These are phyloP conservation scores for Solanum chaucha DNA, from an alignment of 257 asterid genomes.

Conservation along the genomic window DNA sequence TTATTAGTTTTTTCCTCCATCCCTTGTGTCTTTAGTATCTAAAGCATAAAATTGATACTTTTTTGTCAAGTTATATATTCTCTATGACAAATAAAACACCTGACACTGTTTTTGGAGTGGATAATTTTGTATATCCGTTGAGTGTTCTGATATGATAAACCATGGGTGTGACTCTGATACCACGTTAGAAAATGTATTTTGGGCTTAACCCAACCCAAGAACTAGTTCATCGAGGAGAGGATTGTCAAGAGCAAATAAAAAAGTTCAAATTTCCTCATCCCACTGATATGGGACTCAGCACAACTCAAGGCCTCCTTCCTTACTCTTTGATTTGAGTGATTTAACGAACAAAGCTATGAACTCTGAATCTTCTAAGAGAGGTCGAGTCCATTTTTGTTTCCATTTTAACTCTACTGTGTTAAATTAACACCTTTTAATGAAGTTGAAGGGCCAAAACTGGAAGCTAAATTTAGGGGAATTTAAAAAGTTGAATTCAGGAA, in stretches of 20 bases:
- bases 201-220: background rate
- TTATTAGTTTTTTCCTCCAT: background rate
- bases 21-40: background rate
- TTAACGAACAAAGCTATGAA: background rate
- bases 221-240: background rate
- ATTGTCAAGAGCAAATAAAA: background rate
- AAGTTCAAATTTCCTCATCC: background rate
- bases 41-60: background rate
- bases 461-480: background rate
- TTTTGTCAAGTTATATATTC: background rate
- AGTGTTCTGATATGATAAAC: background rate
- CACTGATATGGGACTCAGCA: background rate
- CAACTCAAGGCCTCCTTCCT: background rate
- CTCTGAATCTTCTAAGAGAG: background rate
- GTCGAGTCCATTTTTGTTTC: accelerated
- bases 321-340: background rate
- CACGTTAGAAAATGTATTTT: background rate
- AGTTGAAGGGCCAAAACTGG: background rate
- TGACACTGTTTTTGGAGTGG: background rate
- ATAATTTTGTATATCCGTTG: background rate
- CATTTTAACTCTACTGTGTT: background rate
- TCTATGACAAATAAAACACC: background rate
- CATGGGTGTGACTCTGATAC: background rate
- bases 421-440: background rate
- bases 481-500: background rate